A percentile compares a stretch with the other conserved stretches of the same genome.
phyloP scores from a whole-genome alignment of 768 basidiomycete genomes.

The Trametes cubensis region DNA sequence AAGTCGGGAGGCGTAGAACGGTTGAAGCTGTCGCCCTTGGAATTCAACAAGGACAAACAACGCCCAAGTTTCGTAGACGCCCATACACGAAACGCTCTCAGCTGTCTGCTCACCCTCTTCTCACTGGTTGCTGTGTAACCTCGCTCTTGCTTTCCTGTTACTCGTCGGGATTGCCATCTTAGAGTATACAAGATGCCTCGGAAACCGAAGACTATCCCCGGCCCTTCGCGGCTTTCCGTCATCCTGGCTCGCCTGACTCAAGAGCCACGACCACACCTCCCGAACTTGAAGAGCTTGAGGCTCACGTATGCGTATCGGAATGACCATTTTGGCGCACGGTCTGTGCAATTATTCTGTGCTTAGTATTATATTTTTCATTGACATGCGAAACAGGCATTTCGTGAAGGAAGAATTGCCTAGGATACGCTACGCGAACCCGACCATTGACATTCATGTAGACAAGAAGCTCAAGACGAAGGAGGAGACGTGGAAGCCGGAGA shows the following conservation, averaged over 20 bases:
- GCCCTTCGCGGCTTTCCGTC: conserved; percentile 57
- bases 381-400: conserved; percentile 57
- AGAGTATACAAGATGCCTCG: conserved; percentile 30
- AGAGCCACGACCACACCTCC: conserved; percentile 53
- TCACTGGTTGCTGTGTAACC: background rate
- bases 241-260: conserved; percentile 54
- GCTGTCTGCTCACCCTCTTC: background rate
- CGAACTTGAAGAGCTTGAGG: conserved; percentile 52
- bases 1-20: background rate
- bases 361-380: background rate
- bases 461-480: conserved; percentile 54
- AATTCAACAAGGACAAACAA: conserved; percentile 23
- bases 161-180: background rate
- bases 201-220: conserved; percentile 37
- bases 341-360: conserved; percentile 24
- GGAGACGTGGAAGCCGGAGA: conserved; percentile 62
- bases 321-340: conserved; percentile 80
- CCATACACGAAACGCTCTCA: background rate
- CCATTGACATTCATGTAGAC: conserved; percentile 60
- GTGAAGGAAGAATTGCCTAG: conserved; percentile 77
- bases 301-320: conserved; percentile 62
- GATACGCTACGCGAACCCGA: conserved; percentile 77
- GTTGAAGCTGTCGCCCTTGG: conserved; percentile 6
- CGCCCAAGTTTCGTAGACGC: conserved; percentile 6
- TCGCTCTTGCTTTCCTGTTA: background rate